Base-by-base conservation (phyloP, 305 asterid species). In the Andrographis paniculata region DNA sequence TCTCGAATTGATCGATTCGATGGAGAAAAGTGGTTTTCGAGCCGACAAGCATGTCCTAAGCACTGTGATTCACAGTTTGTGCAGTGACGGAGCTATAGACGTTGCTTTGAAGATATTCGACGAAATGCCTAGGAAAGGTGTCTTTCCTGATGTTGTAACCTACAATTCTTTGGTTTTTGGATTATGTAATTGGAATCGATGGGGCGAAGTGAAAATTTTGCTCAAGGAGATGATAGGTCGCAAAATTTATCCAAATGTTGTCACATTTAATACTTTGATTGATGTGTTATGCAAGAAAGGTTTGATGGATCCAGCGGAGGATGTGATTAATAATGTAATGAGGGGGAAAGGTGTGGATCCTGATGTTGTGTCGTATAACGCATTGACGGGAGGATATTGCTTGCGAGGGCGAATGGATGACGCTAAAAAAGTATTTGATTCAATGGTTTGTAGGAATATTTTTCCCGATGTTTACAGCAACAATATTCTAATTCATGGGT, bases 151-250 rank as follows among this genome's bases (percentile, higher is more conserved):
- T 12, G n/a, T 33, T 33, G 4, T 4, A 5, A 33, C 38, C 3
- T 33, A 33, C 47, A 47, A 9, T 15, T 19, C 55, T 33, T 24
- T 57, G 48, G n/a, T 57, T 17, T 14, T 15, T 43, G 60, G 60
- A 14, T 42, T 42, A 19, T 54, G 42, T 19, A 43, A 43, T 9
- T 11, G 27, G 15, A 17, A 42, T 18, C 16, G 20, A 10, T 17
- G 9, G 13, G 17, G 43, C 51, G 17, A 17, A 12, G 38, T 12
- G 6, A 4, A 4, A 33, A 2, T 33, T 33, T 12, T 33, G 7
- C 3, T 33, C 2, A 33, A 14, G 38, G 12, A 33, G 38, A 33
- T 33, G 38, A 33, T 33, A 2, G 6, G n/a, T 6, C n/a, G 12
- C 11, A 33, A 33, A 33, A 14, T 33, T 4, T 33, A 33, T 33